Percentiles rank a stretch among this genome's conserved stretches.
These are phyloP conservation scores for Plenodomus tracheiphilus DNA, from an alignment of 2,329 filamentous ascomycete species.

Conservation along the genomic window DNA sequence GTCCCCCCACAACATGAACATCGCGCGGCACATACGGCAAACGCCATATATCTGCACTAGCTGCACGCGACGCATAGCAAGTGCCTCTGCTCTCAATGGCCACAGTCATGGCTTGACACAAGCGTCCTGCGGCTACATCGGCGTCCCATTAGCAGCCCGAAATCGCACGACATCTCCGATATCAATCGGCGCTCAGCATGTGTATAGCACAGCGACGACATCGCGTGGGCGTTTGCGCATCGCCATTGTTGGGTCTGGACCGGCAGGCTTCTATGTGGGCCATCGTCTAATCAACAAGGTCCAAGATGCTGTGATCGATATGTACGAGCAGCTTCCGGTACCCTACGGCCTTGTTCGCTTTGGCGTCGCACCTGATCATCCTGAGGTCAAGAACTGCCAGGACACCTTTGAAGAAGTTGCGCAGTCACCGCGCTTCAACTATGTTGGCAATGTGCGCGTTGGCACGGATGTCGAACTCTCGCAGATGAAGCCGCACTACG, in stretches of 20 bases:
- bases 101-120: background rate
- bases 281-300: slow-evolving; percentile 81
- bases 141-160: slow-evolving; percentile 4
- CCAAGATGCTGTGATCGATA: slow-evolving; percentile 75
- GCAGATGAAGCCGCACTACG: slow-evolving; percentile 77
- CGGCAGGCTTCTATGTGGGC: slow-evolving; percentile 93
- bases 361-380: slow-evolving; percentile 97
- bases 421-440: slow-evolving; percentile 78
- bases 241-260: slow-evolving; percentile 89
- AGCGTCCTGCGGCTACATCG: slow-evolving; percentile 8
- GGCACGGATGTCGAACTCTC: slow-evolving; percentile 70
- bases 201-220: slow-evolving; percentile 26
- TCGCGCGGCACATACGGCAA: slow-evolving; percentile 13
- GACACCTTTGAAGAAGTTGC: slow-evolving; percentile 92
- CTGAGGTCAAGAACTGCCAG: slow-evolving; percentile 98
- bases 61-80: slow-evolving; percentile 27
- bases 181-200: slow-evolving; percentile 13
- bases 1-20: slow-evolving; percentile 28
- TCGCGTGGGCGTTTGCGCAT: slow-evolving; percentile 66
- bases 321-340: slow-evolving; percentile 93
- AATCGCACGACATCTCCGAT: background rate
- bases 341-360: slow-evolving; percentile 92
- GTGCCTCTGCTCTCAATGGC: background rate
- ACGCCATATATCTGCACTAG: slow-evolving; percentile 30
- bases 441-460: slow-evolving; percentile 85